phyloP scores from a whole-genome alignment of 1,284 basidiomycete species.

The Leccinum glutinopallens region DNA sequence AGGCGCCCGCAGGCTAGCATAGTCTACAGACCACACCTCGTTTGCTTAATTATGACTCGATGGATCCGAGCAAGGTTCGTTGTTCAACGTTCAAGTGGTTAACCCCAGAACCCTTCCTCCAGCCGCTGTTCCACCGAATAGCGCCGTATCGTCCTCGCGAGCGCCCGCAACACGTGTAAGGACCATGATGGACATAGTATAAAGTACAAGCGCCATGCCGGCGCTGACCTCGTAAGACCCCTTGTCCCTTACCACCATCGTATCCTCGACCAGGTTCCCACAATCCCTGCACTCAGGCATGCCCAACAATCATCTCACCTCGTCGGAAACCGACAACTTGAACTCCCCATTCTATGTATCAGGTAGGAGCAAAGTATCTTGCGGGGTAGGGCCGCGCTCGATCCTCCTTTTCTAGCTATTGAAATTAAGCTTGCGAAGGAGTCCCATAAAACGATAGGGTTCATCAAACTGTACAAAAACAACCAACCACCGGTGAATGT shows the following conservation, averaged over 20 bases:
- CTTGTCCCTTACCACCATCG: not conserved
- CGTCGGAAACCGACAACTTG: not conserved
- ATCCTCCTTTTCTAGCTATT: constrained; percentile 9
- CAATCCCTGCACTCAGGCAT: constrained; percentile 2
- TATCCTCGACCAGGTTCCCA: not conserved
- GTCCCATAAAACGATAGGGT: constrained; percentile 13
- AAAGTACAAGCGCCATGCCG: not conserved
- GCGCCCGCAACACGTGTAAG: constrained; percentile 1
- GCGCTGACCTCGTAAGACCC: not conserved
- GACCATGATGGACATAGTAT: not conserved
- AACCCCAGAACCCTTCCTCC: not conserved
- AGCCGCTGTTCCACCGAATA: not conserved
- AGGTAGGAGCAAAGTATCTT: constrained; percentile 4
- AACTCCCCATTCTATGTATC: constrained; percentile 7
- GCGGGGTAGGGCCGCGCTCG: no score
- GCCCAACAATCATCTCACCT: not conserved
- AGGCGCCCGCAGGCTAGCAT: no score
- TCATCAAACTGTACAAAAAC: constrained; percentile 14
- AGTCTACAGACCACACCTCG: no score
- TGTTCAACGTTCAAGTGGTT: not conserved
- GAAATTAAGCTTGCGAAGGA: constrained; percentile 11
- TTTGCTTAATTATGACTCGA: no score
- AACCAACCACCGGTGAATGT: not conserved
- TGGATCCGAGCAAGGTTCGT: not conserved
- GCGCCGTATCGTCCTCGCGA: no score